phyloP scores from a whole-genome alignment of 75 land plant genomes.

The Pinus taeda region DNA sequence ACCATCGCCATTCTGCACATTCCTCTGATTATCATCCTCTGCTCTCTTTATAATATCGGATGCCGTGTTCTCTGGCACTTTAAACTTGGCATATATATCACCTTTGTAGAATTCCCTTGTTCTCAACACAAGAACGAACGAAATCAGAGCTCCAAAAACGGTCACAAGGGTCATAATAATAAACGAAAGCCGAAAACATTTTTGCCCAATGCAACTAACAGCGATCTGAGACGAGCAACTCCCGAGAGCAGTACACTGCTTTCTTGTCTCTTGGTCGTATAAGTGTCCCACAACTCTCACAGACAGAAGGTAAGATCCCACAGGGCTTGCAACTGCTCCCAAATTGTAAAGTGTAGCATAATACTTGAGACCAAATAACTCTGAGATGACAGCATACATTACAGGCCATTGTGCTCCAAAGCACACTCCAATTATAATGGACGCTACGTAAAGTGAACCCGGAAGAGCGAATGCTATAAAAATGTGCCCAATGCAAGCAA shows the following conservation, averaged over 20 bases:
- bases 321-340: conserved; percentile 57
- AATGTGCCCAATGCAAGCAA: conserved; percentile 28
- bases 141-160: conserved; percentile 31
- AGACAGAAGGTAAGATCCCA: conserved; percentile 65
- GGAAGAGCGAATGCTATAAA: conserved; percentile 33
- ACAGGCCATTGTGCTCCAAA: conserved; percentile 59
- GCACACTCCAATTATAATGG: conserved; percentile 52
- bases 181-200: conserved; percentile 51
- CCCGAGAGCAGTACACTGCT: conserved; percentile 20
- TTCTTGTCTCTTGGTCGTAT: conserved; percentile 44
- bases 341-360: conserved; percentile 44
- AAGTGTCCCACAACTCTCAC: conserved; percentile 29
- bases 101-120: conserved; percentile 49
- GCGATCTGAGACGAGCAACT: background rate
- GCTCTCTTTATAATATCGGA: too few relatives aligned
- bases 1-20: too few relatives aligned
- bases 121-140: conserved; percentile 35
- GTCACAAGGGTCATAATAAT: conserved; percentile 46
- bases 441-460: conserved; percentile 43
- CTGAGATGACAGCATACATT: conserved; percentile 58
- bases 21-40: too few relatives aligned
- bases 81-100: conserved; percentile 26
- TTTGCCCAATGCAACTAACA: conserved; percentile 40
- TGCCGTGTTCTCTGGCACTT: too few relatives aligned
- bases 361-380: conserved; percentile 66